Percentiles rank a stretch among this genome's conserved stretches.
These are phyloP conservation scores for Coemansia biformis DNA, from an alignment of 192 early-diverging fungal species.

Conservation along the genomic window DNA sequence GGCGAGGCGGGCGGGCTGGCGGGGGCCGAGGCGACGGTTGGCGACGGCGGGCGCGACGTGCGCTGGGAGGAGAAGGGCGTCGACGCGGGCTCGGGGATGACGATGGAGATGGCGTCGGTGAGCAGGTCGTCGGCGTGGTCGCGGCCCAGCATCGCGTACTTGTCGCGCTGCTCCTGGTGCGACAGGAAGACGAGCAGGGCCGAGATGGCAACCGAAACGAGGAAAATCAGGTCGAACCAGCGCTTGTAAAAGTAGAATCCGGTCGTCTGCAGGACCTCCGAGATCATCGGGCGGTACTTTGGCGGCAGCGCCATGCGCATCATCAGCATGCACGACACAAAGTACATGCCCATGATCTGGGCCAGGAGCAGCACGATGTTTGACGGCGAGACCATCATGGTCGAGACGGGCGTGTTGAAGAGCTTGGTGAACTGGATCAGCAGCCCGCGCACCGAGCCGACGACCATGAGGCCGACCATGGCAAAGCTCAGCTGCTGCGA, in stretches of 20 bases:
- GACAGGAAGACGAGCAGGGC: slow-evolving; percentile 67
- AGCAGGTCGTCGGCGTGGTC: slow-evolving; percentile 39
- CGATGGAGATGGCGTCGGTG: slow-evolving; percentile 40
- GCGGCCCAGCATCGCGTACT: slow-evolving; percentile 47
- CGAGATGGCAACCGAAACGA: slow-evolving; percentile 72
- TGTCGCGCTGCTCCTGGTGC: slow-evolving; percentile 56
- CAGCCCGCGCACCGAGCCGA: slow-evolving; percentile 82
- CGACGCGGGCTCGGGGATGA: slow-evolving; percentile 27
- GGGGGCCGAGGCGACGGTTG: too few species aligned
- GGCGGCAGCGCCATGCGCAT: slow-evolving; percentile 83
- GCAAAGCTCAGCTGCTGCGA: slow-evolving; percentile 90
- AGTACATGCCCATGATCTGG: slow-evolving; percentile 90
- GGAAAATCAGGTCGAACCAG: slow-evolving; percentile 92
- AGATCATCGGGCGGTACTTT: slow-evolving; percentile 78
- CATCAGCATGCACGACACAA: slow-evolving; percentile 85
- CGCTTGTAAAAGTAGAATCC: slow-evolving; percentile 89
- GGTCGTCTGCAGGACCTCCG: slow-evolving; percentile 69
- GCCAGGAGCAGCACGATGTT: slow-evolving; percentile 75
- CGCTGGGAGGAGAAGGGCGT: slow-evolving; percentile 34
- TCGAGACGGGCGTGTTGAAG: slow-evolving; percentile 60
- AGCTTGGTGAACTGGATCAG: slow-evolving; percentile 79
- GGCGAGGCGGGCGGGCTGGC: too few species aligned
- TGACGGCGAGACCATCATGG: slow-evolving; percentile 65
- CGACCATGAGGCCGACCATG: slow-evolving; percentile 85
- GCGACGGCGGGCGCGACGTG: slow-evolving; percentile 29